These are phyloP conservation scores for Alternaria triticimaculans DNA, from an alignment of 2,329 filamentous ascomycete genomes.

Conservation along the genomic window DNA sequence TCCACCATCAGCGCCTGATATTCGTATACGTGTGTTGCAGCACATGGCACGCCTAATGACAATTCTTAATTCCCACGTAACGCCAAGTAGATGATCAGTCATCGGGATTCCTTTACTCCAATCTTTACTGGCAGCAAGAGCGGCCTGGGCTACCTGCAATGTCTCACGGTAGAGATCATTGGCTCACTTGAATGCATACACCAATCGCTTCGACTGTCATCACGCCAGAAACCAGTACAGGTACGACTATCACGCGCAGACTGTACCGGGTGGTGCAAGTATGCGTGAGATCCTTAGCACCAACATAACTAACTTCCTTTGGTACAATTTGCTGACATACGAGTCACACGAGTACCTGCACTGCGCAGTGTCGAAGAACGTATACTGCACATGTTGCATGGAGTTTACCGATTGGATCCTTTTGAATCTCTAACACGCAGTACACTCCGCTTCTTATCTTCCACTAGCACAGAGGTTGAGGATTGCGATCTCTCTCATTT, in stretches of 20 bases:
- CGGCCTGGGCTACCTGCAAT: background rate
- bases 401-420: background rate
- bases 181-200: background rate
- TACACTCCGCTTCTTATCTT: background rate
- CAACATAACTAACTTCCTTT: background rate
- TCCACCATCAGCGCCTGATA: background rate
- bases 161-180: background rate
- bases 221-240: background rate
- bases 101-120: background rate
- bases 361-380: background rate
- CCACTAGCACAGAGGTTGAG: too few species aligned
- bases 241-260: background rate
- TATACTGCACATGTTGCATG: background rate
- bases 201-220: background rate
- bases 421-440: background rate
- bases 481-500: too few species aligned
- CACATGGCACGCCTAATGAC: conserved; percentile 1
- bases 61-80: background rate
- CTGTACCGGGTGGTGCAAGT: background rate
- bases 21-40: background rate
- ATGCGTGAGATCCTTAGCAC: background rate
- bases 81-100: background rate
- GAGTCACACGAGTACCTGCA: background rate
- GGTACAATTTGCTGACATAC: background rate
- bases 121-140: background rate